Base-by-base conservation (phyloP, 176 grass and related monocot species). In the Aechmea fasciata region DNA sequence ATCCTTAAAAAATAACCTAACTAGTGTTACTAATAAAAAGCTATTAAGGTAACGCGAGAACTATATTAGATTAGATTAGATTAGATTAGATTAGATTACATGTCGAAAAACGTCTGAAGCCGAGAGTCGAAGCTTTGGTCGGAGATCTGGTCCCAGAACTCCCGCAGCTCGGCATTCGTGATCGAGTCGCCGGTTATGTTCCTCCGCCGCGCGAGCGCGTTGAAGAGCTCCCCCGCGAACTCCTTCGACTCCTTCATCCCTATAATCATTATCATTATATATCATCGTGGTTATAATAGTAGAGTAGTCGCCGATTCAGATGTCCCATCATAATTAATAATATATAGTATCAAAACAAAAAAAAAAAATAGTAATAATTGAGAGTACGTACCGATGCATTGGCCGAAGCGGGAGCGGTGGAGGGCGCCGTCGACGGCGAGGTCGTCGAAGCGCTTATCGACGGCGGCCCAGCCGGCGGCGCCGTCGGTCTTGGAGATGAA, bases 91-190 rank as follows among this genome's bases (percentile, higher is more conserved):
- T 73, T 74, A 12, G 20, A 71, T 52, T 77, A 96, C 88, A 96
- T 92, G 84, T 96, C 93, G 73, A 96, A 96, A 86, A 96, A 96
- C 14, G 93, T 96, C 67, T 96, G 89, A 23, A 96, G 93, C 52
- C 93, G 85, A 57, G 83, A 83, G 77, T 96, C 93, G 73, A 96
- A 96, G 67, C 93, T 96, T 65, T 81, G 83, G 82, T 96, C 93
- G 2, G 93, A 74, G 72, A 96, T 87, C 51, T 96, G 93, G 52
- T 96, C 89, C 93, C 89, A 96, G 78, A 92, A 96, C 69, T 96
- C 93, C 49, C 85, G 83, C 64, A 96, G 82, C 83, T 92, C 93
- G 8, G 81, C 81, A 71, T 90, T 96, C 76, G 80, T 92, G 72
- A 92, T 85, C 48, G 65, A 82, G 68, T 92, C 93, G 54, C 79